Conservation (phyloP, 768 basidiomycete species). For the Austroboletus eburneus region DNA sequence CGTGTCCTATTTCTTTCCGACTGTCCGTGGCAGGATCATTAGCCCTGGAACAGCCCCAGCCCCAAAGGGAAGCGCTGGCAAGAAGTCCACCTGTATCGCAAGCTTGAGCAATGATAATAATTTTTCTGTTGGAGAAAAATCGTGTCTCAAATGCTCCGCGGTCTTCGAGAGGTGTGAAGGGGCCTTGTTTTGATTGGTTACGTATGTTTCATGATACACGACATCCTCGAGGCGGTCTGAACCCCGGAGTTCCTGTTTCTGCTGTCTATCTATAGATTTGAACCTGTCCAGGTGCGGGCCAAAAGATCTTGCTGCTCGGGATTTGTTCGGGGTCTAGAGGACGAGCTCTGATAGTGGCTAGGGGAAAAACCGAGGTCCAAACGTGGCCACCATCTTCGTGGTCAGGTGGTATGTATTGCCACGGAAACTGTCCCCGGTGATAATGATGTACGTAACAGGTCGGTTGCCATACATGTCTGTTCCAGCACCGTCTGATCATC, state of each 20-base stretch:
- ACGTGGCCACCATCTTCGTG: conserved; percentile 4
- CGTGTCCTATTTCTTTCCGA: conserved; percentile 19
- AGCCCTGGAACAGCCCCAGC: conserved; percentile 26
- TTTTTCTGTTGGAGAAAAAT: conserved; percentile 2
- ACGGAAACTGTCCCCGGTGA: conserved; percentile 14
- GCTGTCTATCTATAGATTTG: conserved; percentile 27
- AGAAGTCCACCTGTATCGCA: conserved; percentile 24
- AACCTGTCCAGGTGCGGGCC: conserved; percentile 1
- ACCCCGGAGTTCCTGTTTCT: conserved; percentile 27
- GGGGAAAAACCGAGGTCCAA: conserved; percentile 8
- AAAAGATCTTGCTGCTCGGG: conserved; percentile 13
- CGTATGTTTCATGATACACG: conserved; percentile 21
- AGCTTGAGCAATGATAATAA: conserved; percentile 11
- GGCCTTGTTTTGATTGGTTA: conserved; percentile 13
- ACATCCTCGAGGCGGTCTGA: conserved; percentile 19
- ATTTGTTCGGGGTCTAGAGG: conserved; percentile 12
- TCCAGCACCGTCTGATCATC: conserved; percentile 23
- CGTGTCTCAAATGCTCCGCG: conserved; percentile 22
- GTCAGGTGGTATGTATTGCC: conserved; percentile 16
- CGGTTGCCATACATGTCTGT: conserved; percentile 17
- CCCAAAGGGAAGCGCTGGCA: conserved; percentile 33
- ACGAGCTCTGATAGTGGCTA: conserved; percentile 11
- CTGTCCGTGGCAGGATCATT: conserved; percentile 2
- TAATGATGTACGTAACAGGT: conserved; percentile 22
- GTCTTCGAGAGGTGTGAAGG: conserved; percentile 9